Evolutionary conservation across 768 basidiomycete species (phyloP), one percentile per base, ranked within the genome.

Genomic region (Dictyophora rubrovolvata): DNA sequence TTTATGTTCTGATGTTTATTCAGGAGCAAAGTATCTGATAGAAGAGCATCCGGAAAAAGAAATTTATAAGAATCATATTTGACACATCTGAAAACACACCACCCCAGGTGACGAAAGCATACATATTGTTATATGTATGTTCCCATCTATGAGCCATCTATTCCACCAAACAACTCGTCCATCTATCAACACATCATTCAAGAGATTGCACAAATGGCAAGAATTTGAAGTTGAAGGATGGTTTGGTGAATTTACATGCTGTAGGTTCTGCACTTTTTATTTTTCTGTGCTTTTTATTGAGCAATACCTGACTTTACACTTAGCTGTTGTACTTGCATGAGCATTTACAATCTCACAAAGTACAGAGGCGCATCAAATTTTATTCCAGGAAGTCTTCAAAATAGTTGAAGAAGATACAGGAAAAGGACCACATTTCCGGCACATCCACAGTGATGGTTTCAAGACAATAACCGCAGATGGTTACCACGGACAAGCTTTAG

Each of bases 321-420:
- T 48, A 67, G 68, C 68, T 20, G 56, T 70, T 11, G 61, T 67
- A 0, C 33, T 59, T 0, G 62, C 62, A 1, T 57, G 56, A 17
- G 68, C 69, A 10, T 70, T 71, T 21, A 70, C 63, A 10, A 70
- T 56, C 1, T 70, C 62, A 0, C 65, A 69, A 48, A 64, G 62
- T 14, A 64, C 70, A 0, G 23, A 69, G 16, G 67, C 66, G 11
- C 66, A 71, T 36, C n/a, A 63, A 1, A 65, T 65, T 12, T 50
- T 69, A 0, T 66, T 69, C 52, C 23, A 28, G 0, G 48, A 48
- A 1, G 70, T 71, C 5, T 69, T 64, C 34, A 22, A 63, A 0
- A 65, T 67, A 48, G 61, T 62, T 1, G 17, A n/a, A 22, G 33
- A 7, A 5, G 67, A 68, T 46, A 68, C 66, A 0, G 63, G 65